Base-by-base conservation (phyloP, 352 stramenopile species). In the Phytophthora multivora region DNA sequence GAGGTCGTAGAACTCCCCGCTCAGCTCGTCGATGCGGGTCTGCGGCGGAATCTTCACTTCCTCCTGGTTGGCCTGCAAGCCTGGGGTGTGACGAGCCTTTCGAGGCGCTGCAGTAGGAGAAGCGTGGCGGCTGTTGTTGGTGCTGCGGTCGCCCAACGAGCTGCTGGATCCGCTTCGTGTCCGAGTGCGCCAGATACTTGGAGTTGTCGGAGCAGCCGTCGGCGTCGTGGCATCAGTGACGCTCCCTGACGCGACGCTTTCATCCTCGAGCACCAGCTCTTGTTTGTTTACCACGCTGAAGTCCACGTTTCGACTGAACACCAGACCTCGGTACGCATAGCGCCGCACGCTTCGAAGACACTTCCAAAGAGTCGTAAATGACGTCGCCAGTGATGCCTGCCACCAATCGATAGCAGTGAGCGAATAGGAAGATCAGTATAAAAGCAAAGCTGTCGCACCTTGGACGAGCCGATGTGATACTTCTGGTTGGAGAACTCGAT, bases 391-490 rank as follows among this genome's bases (percentile, higher is more conserved):
- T 12, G 84, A 86, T 10, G 72, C 77, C 75, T 89, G 54, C 10
- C 25, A 49, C n/a, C 6, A 18, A 9, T 33, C 10, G 13, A 19
- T 40, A 40, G 35, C 11, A 18, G 35, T 18, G 35, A 40, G 35
- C 13, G 5, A 10, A 19, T 2, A 11, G 5, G 35, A 40, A 40
- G 19, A 4, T 19, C 13, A 40, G 35, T 40, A 10, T 19, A 3
- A 18, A 42, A 21, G 13, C 15, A 51, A 11, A 36, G 38, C 7
- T 52, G 39, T 4, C 49, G 31, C 59, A 94, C 86, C 73, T 91
- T 92, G 26, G 86, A 84, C 4, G 83, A 83, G 1, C 86, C 86
- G 23, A 95, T 77, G 50, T 93, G 81, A 51, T 93, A 95, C 51
- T 67, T 73, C 31, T 86, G 75, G 36, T 84, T 75, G 5, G 78